Evolutionary conservation across 2,329 filamentous ascomycete species (phyloP), one percentile per base, ranked within the genome.

Genomic region (Achaetomium macrosporum): DNA sequence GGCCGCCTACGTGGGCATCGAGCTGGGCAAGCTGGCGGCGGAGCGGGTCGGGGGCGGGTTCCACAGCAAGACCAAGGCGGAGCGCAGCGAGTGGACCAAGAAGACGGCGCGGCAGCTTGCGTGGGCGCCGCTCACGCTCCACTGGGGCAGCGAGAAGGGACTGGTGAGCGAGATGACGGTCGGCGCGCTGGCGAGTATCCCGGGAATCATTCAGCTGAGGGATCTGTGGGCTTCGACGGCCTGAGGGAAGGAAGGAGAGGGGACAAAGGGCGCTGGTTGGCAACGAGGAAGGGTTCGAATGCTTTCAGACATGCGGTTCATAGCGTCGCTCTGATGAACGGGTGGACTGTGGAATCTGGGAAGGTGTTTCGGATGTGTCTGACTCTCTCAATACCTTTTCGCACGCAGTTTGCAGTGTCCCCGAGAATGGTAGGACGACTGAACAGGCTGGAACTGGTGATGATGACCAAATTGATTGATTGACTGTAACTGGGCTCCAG

Each of bases 91-190:
- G 25, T 63, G 61, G 61, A 47, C 50, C n/a, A 54, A 53, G 41
- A 58, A 55, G 35, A 25, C 59, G 36, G 56, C 45, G 12, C 46
- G 56, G 36, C 59, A 61, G 30, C 48, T 61, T 43, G 61, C 61
- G 16, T 63, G 61, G 61, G 59, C 60, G 46, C 61, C 61, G 50
- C 51, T 63, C 41, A 63, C 61, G 48, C 30, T 63, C 35, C 90
- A 96, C 72, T 96, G 88, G 85, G 86, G 88, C 63, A 68, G 85
- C 39, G 82, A 87, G 55, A 73, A 79, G 52, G 88, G 87, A 0
- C 64, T 69, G 37, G 60, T 78, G 49, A 67, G 68, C 35, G 75
- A 78, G 41, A 56, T 70, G 29, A 59, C 65, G 3, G 63, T 78
- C 16, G 67, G 69, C n/a, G 30, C 71, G 47, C 59, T 78, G 48